Evolutionary conservation across 129 eudicot genomes (phyloP).

Genomic region (Lonicera japonica): DNA sequence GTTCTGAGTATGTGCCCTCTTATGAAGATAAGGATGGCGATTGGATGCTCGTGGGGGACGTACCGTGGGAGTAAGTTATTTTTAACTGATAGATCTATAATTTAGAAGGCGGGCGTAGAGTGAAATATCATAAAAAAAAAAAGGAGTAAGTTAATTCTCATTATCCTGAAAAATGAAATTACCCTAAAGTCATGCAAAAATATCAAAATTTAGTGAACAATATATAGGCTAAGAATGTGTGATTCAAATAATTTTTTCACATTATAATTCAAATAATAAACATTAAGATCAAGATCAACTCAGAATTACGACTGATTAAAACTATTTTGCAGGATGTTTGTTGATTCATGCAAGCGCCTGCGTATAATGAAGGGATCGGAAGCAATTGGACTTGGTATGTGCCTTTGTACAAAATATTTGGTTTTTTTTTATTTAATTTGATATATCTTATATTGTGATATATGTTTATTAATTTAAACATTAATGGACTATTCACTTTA

Average conservation of each 20-base stretch:
- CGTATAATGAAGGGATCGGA: slow-evolving; percentile 99
- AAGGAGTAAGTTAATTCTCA: background rate
- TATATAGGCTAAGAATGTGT: background rate
- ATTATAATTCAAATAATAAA: too few relatives aligned
- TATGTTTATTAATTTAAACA: too few relatives aligned
- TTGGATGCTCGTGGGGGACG: slow-evolving; percentile 99
- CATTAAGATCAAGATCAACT: background rate
- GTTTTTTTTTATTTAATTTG: background rate
- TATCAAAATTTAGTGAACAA: background rate
- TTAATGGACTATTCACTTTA: too few relatives aligned
- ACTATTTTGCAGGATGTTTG: slow-evolving; percentile 63
- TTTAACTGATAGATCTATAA: too few relatives aligned
- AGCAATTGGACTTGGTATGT: slow-evolving; percentile 89
- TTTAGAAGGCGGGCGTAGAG: too few relatives aligned
- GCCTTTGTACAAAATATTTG: background rate
- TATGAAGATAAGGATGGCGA: slow-evolving; percentile 98
- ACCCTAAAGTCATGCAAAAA: slow-evolving; percentile 7
- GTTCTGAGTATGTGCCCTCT: slow-evolving; percentile 87
- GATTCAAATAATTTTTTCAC: background rate
- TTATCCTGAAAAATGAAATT: background rate
- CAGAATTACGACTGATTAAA: background rate
- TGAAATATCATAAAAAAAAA: too few relatives aligned
- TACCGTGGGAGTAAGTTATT: slow-evolving; percentile 82
- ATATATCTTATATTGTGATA: too few relatives aligned
- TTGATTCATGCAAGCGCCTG: slow-evolving; percentile 88